Evolutionary conservation across 176 grass and related monocot species (phyloP).

Genomic region (Neostapfia colusana): DNA sequence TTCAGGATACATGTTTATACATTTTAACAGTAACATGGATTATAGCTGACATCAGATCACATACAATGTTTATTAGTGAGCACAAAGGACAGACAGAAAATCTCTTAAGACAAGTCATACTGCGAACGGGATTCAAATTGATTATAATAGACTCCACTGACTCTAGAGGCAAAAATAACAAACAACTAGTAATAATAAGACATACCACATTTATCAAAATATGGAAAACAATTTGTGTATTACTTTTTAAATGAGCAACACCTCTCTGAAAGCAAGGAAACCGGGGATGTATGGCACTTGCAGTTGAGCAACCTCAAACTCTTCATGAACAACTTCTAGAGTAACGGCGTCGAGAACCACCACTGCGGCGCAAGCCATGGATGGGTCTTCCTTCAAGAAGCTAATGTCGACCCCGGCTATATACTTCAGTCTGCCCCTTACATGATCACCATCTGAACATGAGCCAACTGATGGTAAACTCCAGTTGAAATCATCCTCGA

Average conservation of each 20-base stretch:
- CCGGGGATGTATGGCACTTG: constrained; percentile 84
- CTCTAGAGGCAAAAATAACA: not conserved
- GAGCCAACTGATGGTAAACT: constrained; percentile 39
- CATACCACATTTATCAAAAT: not conserved
- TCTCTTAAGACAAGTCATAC: not conserved
- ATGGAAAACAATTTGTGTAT: not conserved
- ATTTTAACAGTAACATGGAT: not conserved
- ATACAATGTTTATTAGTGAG: not conserved
- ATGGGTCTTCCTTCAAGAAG: constrained; percentile 76
- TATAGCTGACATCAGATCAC: not conserved
- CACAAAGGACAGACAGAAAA: not conserved
- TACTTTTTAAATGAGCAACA: not conserved
- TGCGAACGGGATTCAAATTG: not conserved
- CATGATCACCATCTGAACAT: constrained; percentile 22
- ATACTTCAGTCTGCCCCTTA: constrained; percentile 47
- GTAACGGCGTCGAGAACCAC: constrained; percentile 65
- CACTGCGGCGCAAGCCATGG: constrained; percentile 60
- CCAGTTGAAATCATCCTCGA: constrained; percentile 67
- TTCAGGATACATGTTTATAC: not conserved
- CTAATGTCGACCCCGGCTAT: constrained; percentile 86
- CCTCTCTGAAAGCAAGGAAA: constrained; percentile 78
- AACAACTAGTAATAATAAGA: constrained; percentile 1
- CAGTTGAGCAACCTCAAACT: constrained; percentile 60
- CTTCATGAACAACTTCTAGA: constrained; percentile 75
- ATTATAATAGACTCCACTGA: not conserved